A percentile compares a stretch with the other conserved stretches of the same genome.
These are phyloP conservation scores for Fusarium sp. DNA, from an alignment of 2,329 filamentous ascomycete species.

Conservation along the genomic window DNA sequence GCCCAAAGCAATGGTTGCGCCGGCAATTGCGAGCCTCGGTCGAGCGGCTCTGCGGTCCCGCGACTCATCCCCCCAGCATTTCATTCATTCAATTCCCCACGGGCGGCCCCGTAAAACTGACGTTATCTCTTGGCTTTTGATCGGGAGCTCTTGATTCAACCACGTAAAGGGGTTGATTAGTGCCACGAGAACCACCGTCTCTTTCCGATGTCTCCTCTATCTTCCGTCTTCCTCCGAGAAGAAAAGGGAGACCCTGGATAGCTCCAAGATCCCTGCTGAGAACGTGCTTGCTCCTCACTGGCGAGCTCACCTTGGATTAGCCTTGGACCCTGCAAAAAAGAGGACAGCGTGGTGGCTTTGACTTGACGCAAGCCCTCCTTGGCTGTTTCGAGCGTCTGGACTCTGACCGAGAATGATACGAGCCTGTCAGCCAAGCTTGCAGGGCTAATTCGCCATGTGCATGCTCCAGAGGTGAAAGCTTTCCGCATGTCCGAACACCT, in stretches of 20 bases:
- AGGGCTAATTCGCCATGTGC: background rate
- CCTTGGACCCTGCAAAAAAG: slow-evolving; percentile 14
- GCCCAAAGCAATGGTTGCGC: slow-evolving; percentile 13
- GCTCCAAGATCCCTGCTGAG: slow-evolving; percentile 11
- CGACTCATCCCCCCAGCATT: background rate
- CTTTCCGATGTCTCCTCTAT: slow-evolving; percentile 33
- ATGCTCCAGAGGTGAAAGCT: background rate
- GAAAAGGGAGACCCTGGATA: slow-evolving; percentile 22
- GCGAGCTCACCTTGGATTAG: slow-evolving; percentile 7
- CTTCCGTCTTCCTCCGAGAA: slow-evolving; percentile 30
- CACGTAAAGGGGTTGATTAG: background rate
- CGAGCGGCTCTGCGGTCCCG: slow-evolving; percentile 41
- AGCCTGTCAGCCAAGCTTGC: background rate
- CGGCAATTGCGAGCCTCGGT: slow-evolving; percentile 39
- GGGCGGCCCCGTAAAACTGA: slow-evolving; percentile 29
- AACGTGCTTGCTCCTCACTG: slow-evolving; percentile 34
- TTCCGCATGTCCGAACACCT: slow-evolving; percentile 11
- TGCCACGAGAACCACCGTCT: slow-evolving; percentile 21
- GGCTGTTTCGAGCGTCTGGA: background rate
- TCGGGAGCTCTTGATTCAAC: background rate
- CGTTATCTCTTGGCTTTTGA: slow-evolving; percentile 27
- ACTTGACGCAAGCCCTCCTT: background rate
- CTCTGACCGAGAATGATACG: slow-evolving; percentile 10
- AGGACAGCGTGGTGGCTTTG: slow-evolving; percentile 2
- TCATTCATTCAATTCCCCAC: slow-evolving; percentile 17